A percentile compares a stretch with the other conserved stretches of the same genome.
phyloP scores from a whole-genome alignment of 2,329 filamentous ascomycete species.

The Botrytis hyacinthi region DNA sequence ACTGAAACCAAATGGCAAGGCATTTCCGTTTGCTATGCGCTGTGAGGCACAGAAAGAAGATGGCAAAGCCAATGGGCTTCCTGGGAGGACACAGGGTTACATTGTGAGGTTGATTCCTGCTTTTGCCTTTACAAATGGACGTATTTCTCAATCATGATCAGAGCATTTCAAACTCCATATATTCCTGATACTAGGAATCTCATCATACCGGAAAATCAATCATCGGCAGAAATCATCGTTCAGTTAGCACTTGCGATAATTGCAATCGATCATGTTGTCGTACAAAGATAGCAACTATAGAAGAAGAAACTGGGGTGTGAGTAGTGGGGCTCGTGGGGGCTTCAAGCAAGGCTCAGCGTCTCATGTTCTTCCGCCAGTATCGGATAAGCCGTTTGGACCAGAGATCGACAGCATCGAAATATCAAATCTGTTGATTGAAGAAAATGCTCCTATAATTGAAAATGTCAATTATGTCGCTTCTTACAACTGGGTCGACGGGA shows the following conservation, averaged over 20 bases:
- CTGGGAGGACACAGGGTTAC: background rate
- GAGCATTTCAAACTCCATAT: background rate
- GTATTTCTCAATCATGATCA: background rate
- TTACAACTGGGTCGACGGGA: slow-evolving; percentile 50
- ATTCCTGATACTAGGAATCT: background rate
- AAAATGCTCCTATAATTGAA: slow-evolving; percentile 39
- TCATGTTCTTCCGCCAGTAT: slow-evolving; percentile 3
- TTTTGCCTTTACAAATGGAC: background rate
- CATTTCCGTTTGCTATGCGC: background rate
- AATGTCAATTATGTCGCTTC: slow-evolving; percentile 47
- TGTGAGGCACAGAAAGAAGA: background rate
- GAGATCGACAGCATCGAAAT: slow-evolving; percentile 26
- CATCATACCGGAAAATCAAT: background rate
- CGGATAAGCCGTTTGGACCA: slow-evolving; percentile 23
- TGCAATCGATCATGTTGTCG: background rate
- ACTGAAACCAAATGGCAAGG: background rate
- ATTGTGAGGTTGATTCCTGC: background rate
- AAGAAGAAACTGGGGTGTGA: background rate
- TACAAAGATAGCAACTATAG: background rate
- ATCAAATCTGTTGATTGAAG: slow-evolving; percentile 29
- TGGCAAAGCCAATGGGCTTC: background rate
- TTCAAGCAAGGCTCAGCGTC: background rate
- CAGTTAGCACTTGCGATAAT: background rate
- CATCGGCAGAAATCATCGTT: background rate
- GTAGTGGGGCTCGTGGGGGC: background rate